Percentiles rank a stretch among this genome's conserved stretches.
These are phyloP conservation scores for Mycena metata DNA, from an alignment of 768 basidiomycete genomes.

Conservation along the genomic window DNA sequence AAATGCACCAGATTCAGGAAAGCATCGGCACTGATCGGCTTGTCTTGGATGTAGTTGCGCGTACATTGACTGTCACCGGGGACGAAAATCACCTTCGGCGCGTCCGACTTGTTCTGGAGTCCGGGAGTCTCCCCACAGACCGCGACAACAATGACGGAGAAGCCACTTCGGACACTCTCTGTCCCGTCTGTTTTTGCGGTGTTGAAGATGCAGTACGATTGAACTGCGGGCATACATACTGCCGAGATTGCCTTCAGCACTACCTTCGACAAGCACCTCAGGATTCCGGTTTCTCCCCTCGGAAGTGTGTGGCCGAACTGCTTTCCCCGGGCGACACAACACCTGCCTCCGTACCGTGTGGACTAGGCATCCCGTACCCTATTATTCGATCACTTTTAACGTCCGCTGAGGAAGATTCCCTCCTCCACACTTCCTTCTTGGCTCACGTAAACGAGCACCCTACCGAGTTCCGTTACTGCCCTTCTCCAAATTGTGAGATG, in stretches of 20 bases:
- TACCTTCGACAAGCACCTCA: constrained; percentile 52
- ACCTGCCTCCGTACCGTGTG: constrained; percentile 43
- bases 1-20: constrained; percentile 52
- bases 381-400: constrained; percentile 56
- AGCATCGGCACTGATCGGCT: constrained; percentile 58
- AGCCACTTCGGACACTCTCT: constrained; percentile 36
- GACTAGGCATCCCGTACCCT: constrained; percentile 52
- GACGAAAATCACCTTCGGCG: constrained; percentile 47
- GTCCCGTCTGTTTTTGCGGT: constrained; percentile 58
- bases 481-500: constrained; percentile 63
- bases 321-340: constrained; percentile 11
- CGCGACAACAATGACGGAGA: neutral
- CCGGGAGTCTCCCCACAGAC: constrained; percentile 7
- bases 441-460: constrained; percentile 56
- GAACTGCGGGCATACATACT: constrained; percentile 67
- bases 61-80: constrained; percentile 60
- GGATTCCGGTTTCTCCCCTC: constrained; percentile 45
- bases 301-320: constrained; percentile 55
- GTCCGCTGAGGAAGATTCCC: constrained; percentile 51
- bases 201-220: constrained; percentile 51
- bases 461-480: constrained; percentile 66
- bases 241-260: constrained; percentile 62
- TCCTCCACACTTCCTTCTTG: constrained; percentile 59
- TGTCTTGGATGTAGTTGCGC: constrained; percentile 55
- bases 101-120: constrained; percentile 43